Conservation (phyloP, 2,329 filamentous ascomycete genomes). For the Lecanosticta acicola region DNA sequence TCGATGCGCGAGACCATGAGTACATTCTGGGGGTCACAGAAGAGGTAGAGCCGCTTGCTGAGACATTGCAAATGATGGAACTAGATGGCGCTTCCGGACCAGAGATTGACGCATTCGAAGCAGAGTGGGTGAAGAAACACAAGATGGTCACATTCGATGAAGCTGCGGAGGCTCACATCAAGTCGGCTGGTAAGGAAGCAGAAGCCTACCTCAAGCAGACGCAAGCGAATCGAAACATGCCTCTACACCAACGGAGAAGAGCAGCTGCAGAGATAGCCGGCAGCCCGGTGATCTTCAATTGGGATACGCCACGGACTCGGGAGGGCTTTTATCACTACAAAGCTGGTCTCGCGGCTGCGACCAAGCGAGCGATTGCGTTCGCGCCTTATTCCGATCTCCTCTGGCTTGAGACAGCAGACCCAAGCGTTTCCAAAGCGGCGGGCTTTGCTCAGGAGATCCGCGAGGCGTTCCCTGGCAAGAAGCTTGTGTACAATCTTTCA, state of each 20-base stretch:
- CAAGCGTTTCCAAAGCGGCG: conserved; percentile 69
- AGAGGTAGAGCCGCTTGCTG: conserved; percentile 72
- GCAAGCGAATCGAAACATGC: conserved; percentile 62
- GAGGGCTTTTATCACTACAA: conserved; percentile 92
- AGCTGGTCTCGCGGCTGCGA: conserved; percentile 77
- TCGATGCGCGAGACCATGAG: conserved; percentile 93
- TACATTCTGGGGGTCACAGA: conserved; percentile 87
- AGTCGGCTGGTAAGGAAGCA: conserved; percentile 27
- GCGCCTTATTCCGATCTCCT: conserved; percentile 89
- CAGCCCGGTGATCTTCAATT: conserved; percentile 72
- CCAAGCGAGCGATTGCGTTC: conserved; percentile 87
- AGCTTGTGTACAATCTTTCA: conserved; percentile 91
- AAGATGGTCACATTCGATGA: conserved; percentile 89
- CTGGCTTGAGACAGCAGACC: conserved; percentile 94
- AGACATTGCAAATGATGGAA: conserved; percentile 88
- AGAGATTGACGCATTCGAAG: conserved; percentile 82
- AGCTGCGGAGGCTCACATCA: conserved; percentile 44
- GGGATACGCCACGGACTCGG: conserved; percentile 85
- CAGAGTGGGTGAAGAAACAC: conserved; percentile 80
- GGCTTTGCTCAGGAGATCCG: conserved; percentile 74
- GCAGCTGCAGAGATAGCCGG: conserved; percentile 64
- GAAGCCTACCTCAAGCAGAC: conserved; percentile 25
- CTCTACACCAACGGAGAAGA: conserved; percentile 68
- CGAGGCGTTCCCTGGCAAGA: conserved; percentile 65
- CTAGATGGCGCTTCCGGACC: conserved; percentile 65